These are phyloP conservation scores for Haplographium delicatum DNA, from an alignment of 495 filamentous ascomycete genomes.

Conservation along the genomic window DNA sequence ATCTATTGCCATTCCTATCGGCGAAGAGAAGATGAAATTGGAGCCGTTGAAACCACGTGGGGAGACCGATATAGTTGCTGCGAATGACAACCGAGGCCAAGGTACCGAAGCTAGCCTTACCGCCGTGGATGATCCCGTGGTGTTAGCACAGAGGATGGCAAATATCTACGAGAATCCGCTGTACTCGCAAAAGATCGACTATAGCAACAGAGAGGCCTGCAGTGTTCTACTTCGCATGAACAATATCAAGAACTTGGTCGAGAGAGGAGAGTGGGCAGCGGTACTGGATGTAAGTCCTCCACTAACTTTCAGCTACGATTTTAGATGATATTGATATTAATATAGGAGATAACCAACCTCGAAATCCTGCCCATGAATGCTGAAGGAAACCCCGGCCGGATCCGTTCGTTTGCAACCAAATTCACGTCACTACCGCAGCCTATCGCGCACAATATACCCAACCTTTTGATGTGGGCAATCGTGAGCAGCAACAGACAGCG, in stretches of 20 bases:
- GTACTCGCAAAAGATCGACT: slow-evolving; percentile 12
- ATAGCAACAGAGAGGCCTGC: slow-evolving; percentile 61
- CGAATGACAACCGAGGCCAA: slow-evolving; percentile 63
- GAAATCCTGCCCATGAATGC: slow-evolving; percentile 73
- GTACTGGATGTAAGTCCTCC: slow-evolving; percentile 73
- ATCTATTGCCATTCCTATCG: slow-evolving; percentile 74
- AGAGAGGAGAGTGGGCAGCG: slow-evolving; percentile 64
- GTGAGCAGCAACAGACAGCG: slow-evolving; percentile 73
- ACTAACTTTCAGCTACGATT: too few relatives aligned
- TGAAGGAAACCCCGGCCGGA: slow-evolving; percentile 59
- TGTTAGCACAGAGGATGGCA: slow-evolving; percentile 75
- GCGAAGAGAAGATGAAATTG: slow-evolving; percentile 65
- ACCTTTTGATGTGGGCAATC: slow-evolving; percentile 89
- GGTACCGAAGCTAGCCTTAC: slow-evolving; percentile 56
- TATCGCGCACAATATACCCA: slow-evolving; percentile 79
- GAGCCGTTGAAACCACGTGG: slow-evolving; percentile 69
- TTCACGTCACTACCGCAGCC: slow-evolving; percentile 70
- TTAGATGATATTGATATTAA: slow-evolving; percentile 22
- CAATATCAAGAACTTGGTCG: slow-evolving; percentile 66
- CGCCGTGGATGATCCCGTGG: slow-evolving; percentile 77
- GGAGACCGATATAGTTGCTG: slow-evolving; percentile 31
- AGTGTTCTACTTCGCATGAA: slow-evolving; percentile 70
- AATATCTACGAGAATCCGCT: slow-evolving; percentile 53
- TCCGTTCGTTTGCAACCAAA: slow-evolving; percentile 68
- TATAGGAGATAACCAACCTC: slow-evolving; percentile 64